Evolutionary conservation across 768 basidiomycete species (phyloP).

Genomic region (Royoungia palumana): DNA sequence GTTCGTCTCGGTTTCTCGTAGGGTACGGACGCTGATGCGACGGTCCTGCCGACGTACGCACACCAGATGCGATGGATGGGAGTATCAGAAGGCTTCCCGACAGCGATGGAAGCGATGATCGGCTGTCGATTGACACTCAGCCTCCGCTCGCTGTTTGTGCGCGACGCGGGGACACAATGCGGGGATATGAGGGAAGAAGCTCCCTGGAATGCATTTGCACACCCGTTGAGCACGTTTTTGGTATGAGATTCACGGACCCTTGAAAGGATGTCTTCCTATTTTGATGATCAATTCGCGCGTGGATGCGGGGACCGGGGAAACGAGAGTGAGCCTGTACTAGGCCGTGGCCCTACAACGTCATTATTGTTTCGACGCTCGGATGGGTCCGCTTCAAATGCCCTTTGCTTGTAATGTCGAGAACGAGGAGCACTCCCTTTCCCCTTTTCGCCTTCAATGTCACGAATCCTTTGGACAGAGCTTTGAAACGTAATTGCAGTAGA

Average conservation of each 20-base stretch:
- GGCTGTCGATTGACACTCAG: constrained; percentile 10
- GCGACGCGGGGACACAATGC: background rate
- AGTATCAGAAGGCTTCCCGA: constrained; percentile 4
- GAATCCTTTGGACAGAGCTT: too few relatives aligned
- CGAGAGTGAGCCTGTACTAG: background rate
- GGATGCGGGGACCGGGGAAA: background rate
- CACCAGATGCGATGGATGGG: constrained; percentile 4
- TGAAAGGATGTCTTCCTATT: too few relatives aligned
- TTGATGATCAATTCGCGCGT: background rate
- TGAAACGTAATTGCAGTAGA: too few relatives aligned
- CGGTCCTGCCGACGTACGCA: too few relatives aligned
- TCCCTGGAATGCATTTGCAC: background rate
- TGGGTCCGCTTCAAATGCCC: too few relatives aligned
- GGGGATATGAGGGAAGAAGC: background rate
- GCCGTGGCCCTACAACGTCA: too few relatives aligned
- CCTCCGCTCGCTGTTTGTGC: constrained; percentile 2
- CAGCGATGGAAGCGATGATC: constrained; percentile 1
- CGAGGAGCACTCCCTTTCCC: too few relatives aligned
- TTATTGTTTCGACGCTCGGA: too few relatives aligned
- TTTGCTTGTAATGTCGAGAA: too few relatives aligned
- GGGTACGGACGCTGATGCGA: too few relatives aligned
- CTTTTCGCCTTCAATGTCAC: too few relatives aligned
- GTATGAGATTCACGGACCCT: background rate
- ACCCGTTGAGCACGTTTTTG: background rate
- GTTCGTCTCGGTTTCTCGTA: too few relatives aligned